Evolutionary conservation across 345 rosid species (phyloP), one percentile per base, ranked within the genome.

Genomic region (Passiflora organensis): DNA sequence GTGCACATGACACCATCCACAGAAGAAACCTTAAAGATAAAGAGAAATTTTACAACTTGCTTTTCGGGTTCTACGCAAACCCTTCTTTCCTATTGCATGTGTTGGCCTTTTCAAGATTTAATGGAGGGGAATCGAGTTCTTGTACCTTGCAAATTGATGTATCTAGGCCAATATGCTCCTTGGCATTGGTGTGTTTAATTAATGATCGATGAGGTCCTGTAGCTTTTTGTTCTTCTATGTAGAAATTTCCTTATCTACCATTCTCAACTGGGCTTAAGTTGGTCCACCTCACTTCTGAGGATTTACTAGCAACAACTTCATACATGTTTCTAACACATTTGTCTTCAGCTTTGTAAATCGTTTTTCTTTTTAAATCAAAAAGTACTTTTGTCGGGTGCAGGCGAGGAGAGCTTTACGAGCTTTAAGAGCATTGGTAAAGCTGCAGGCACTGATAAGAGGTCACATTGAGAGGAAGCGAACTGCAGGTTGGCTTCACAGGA

Each of bases 361-460:
- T n/a, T n/a, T n/a, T 22, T 47, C 32, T 47, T 32, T 2, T 24
- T 15, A 19, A 18, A 47, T 47, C 20, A 4, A 19, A 6, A 6
- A 22, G 28, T 32, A 47, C n/a, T n/a, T 9, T 18, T 18, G 17
- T 8, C 41, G 23, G n/a, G 6, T 24, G 15, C 48, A 88, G 95
- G 96, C 99, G 5, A 82, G 82, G 59, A 78, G 90, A 68, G 97
- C 97, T 0, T 72, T 89, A 73, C 78, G 96, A n/a, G 99, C 99
- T 17, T 53, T 94, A 13, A 94, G 71, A 68, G 91, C 91, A n/a
- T 60, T 94, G 66, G 97, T 94, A n/a, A 83, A 82, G 83, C 90
- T 94, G 69, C 95, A 94, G 59, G 97, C 97, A 0, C 67, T 87
- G 32, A 93, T 87, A 17, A 85, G 99, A 73, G 96, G 99, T 13